A percentile compares a stretch with the other conserved stretches of the same genome.
These are phyloP conservation scores for Pichia sp. DNA, from an alignment of 1,139 yeast species.

Conservation along the genomic window DNA sequence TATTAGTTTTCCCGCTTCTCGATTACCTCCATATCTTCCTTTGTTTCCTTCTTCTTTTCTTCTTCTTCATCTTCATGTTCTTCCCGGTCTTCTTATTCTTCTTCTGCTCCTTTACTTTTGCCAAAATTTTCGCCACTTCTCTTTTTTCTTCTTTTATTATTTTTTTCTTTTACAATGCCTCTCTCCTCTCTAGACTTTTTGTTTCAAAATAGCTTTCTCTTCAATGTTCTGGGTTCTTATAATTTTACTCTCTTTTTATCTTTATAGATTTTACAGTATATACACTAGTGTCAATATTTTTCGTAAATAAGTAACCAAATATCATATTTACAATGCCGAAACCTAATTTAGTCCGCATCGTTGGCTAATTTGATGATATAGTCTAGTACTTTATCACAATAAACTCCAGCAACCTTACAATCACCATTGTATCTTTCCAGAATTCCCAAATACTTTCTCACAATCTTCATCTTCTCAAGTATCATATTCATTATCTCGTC, in stretches of 20 bases:
- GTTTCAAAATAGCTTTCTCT: not conserved
- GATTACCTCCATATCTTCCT: not conserved
- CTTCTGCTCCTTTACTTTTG: too few relatives aligned
- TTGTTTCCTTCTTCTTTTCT: not conserved
- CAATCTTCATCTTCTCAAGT: conserved; percentile 20
- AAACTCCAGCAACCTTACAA: conserved; percentile 20
- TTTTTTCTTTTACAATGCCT: not conserved
- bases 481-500: conserved; percentile 8
- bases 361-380: conserved; percentile 11
- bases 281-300: not conserved
- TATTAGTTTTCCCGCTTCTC: conserved; percentile 28
- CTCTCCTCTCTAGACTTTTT: not conserved
- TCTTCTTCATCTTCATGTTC: not conserved
- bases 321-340: not conserved
- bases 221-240: not conserved
- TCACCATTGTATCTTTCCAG: conserved; percentile 22
- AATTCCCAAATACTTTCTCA: conserved; percentile 21
- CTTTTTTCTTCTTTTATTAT: not conserved
- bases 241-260: not conserved
- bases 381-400: conserved; percentile 22
- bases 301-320: not conserved
- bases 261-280: conserved; percentile 5
- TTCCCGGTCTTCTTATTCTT: too few relatives aligned
- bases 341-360: not conserved
- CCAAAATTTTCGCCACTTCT: too few relatives aligned